A percentile compares a stretch with the other conserved stretches of the same genome.
Conservation (phyloP, 2,329 filamentous ascomycete species). For the Diaporthe sp. region DNA sequence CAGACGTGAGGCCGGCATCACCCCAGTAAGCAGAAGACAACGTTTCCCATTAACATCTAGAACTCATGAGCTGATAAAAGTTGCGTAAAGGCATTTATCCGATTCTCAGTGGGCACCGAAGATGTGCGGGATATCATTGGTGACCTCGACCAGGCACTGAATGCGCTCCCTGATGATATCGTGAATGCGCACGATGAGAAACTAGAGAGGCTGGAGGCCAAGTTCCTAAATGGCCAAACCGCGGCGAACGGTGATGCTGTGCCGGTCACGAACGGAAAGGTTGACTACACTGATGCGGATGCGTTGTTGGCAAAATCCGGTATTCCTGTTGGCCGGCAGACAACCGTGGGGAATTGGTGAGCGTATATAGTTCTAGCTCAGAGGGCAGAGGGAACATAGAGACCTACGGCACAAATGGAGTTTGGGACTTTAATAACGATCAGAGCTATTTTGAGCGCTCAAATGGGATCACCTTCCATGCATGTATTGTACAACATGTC, state of each 20-base stretch:
- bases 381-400: fast-evolving
- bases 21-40: constrained; percentile 62
- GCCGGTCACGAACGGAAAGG: not conserved
- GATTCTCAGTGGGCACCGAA: constrained; percentile 94
- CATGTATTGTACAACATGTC: not conserved
- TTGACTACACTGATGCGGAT: not conserved
- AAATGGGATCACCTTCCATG: not conserved
- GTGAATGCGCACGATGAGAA: constrained; percentile 7
- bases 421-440: not conserved
- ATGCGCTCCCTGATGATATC: not conserved
- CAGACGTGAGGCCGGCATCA: constrained; percentile 82
- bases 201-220: not conserved
- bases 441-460: not conserved
- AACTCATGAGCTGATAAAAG: not conserved
- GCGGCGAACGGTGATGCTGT: not conserved
- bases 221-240: not conserved
- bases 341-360: not conserved
- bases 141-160: constrained; percentile 92
- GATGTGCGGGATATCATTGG: constrained; percentile 97
- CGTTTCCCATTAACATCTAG: not conserved
- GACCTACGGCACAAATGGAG: not conserved
- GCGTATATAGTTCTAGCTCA: not conserved
- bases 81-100: constrained; percentile 76
- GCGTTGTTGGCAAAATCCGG: not conserved
- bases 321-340: not conserved